Base-by-base conservation (phyloP, 768 basidiomycete species). In the Boletus tomentosulus region DNA sequence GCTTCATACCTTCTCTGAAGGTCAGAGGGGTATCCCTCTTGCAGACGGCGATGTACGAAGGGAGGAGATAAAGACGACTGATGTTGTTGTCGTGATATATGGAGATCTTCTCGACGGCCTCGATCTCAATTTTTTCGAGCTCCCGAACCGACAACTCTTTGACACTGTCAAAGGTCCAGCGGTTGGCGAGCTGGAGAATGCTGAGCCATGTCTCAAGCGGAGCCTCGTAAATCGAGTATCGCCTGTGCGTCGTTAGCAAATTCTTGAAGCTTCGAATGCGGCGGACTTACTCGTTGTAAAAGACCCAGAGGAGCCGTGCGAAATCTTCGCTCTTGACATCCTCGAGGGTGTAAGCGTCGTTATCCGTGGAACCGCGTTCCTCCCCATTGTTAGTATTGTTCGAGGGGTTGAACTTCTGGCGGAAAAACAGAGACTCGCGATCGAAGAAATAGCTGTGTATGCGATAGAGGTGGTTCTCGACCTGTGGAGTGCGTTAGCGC, bases 391-490 rank as follows among this genome's bases (percentile, higher is more conserved):
- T 64, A 34, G 6, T 12, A 7, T 67, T 60, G 4, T 67, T 61
- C 7, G 75, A 68, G 16, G 51, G 45, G 5, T 61, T 55, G 37
- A 81, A 51, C 47, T 73, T 69, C 0, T 66, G 63, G 10, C 64
- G 65, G 63, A 86, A 85, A 30, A 69, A 74, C 0, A 66, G 47
- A 0, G 84, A 86, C 48, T 88, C 84, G 0, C 85, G 71, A n/a
- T 75, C 74, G 37, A 88, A 84, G 46, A 86, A 85, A 42, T 79
- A 82, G 1, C 78, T 74, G 54, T 86, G 85, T 0, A 88, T 74
- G 1, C 78, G 71, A 56, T 84, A 87, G 0, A 79, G 68, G 4
- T 73, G 66, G 51, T 82, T 76, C 46, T 84, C 82, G 15, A 81
- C 80, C 85, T 87, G 58, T 19, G 46, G 64, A 50, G 25, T n/a